Evolutionary conservation across 164 flowering plant species (phyloP).

Genomic region (Chimonanthus salicifolius): DNA sequence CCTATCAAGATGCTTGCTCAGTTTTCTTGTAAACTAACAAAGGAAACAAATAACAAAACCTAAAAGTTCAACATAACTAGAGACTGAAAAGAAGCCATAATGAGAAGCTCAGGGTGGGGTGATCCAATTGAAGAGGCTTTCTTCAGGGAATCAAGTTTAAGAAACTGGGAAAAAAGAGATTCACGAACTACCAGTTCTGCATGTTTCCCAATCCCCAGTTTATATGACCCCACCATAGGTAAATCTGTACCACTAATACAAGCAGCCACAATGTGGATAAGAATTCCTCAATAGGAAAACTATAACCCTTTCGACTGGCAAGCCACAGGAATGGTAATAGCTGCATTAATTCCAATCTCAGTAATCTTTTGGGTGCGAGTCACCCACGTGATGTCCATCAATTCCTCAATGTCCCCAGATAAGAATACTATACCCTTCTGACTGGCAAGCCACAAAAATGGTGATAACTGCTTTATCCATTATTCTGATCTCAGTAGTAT

Average conservation of each 20-base stretch:
- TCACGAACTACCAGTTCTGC: no score
- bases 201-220: no score
- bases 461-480: not conserved
- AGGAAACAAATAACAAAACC: no score
- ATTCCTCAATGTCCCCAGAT: no score
- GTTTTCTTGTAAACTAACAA: no score
- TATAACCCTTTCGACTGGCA: not conserved
- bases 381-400: not conserved
- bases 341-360: not conserved
- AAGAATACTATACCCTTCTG: not conserved
- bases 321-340: not conserved
- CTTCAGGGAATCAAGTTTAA: no score
- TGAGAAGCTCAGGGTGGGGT: no score
- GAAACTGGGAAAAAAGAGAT: no score
- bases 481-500: not conserved
- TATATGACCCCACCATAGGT: not conserved
- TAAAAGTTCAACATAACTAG: no score
- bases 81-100: no score
- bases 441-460: not conserved
- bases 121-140: no score
- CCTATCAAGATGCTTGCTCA: no score
- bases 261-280: not conserved
- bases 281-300: not conserved
- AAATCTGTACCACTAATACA: not conserved
- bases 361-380: not conserved